Percentiles rank a stretch among this genome's conserved stretches.
phyloP scores from a whole-genome alignment of 1,139 yeast species.

The Trichomonascaceae sp. region DNA sequence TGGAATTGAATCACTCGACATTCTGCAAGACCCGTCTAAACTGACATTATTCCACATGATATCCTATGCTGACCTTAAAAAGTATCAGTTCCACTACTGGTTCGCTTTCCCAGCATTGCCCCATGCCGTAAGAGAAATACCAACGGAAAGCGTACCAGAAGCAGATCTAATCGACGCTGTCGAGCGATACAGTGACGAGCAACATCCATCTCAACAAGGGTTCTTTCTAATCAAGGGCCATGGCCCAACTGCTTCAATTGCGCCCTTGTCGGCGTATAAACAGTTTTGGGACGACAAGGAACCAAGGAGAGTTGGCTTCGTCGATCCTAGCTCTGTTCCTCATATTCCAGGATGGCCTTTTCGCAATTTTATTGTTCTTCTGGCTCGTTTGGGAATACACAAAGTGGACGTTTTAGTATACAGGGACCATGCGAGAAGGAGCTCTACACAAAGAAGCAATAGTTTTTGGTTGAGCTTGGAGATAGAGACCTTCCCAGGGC shows the following conservation, averaged over 20 bases:
- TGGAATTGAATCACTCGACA: slow-evolving; percentile 23
- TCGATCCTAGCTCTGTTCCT: slow-evolving; percentile 45
- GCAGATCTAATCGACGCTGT: slow-evolving; percentile 6
- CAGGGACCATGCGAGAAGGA: slow-evolving; percentile 13
- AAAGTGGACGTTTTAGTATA: slow-evolving; percentile 30
- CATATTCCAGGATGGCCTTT: slow-evolving; percentile 46
- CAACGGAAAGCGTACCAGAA: slow-evolving; percentile 4
- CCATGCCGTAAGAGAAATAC: slow-evolving; percentile 4
- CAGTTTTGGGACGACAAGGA: slow-evolving; percentile 10
- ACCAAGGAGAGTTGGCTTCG: slow-evolving; percentile 33
- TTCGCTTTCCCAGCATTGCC: slow-evolving; percentile 58
- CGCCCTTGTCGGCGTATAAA: slow-evolving; percentile 18
- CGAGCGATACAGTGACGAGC: slow-evolving; percentile 11
- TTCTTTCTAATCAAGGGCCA: slow-evolving; percentile 16
- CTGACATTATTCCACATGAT: slow-evolving; percentile 44
- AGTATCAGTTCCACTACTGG: slow-evolving; percentile 84
- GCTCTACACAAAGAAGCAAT: slow-evolving; percentile 2
- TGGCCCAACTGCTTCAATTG: slow-evolving; percentile 18
- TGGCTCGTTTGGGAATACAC: slow-evolving; percentile 31
- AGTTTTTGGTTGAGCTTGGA: slow-evolving; percentile 20
- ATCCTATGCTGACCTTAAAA: slow-evolving; percentile 77
- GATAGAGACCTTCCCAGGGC: slow-evolving; percentile 4
- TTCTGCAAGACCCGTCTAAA: slow-evolving; percentile 28
- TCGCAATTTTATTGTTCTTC: slow-evolving; percentile 50
- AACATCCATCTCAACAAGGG: slow-evolving; percentile 15